A percentile compares a stretch with the other conserved stretches of the same genome.
Conservation (phyloP, 495 filamentous ascomycete species). For the Thozetella sp. region DNA sequence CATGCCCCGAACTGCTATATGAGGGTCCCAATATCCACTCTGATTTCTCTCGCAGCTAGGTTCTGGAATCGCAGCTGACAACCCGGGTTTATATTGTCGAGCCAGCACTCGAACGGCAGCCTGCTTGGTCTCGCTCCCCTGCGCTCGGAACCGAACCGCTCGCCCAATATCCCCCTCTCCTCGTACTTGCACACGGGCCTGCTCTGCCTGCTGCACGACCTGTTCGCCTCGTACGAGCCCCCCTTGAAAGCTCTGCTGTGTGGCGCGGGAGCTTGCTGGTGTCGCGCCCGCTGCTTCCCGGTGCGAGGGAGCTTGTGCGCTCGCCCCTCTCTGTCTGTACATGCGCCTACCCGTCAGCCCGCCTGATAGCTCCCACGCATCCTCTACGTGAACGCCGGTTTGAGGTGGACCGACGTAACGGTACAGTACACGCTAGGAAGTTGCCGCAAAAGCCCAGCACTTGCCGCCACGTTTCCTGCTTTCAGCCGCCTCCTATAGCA, state of each 20-base stretch:
- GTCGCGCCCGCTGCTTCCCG: too few relatives aligned
- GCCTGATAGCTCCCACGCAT: too few relatives aligned
- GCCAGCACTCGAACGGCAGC: background rate
- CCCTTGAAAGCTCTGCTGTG: background rate
- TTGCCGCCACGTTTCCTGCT: slow-evolving; percentile 1
- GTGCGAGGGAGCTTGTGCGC: too few relatives aligned
- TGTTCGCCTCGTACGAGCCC: background rate
- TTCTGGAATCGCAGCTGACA: background rate
- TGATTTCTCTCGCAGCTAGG: background rate
- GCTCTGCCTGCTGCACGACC: background rate
- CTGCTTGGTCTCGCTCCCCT: background rate
- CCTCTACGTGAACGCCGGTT: too few relatives aligned
- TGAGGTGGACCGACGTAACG: too few relatives aligned
- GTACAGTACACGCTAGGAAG: too few relatives aligned
- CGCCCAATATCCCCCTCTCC: background rate
- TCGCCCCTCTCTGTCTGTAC: too few relatives aligned
- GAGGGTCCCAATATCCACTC: background rate
- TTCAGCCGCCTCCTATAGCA: background rate
- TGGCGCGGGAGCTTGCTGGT: too few relatives aligned
- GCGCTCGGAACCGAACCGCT: background rate
- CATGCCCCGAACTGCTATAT: background rate
- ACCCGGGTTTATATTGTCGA: background rate
- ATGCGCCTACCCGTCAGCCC: too few relatives aligned
- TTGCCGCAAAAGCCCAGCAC: background rate
- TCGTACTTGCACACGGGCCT: background rate